Evolutionary conservation across 441 rosid species (phyloP).

Genomic region (Rhodomyrtus psidioides): DNA sequence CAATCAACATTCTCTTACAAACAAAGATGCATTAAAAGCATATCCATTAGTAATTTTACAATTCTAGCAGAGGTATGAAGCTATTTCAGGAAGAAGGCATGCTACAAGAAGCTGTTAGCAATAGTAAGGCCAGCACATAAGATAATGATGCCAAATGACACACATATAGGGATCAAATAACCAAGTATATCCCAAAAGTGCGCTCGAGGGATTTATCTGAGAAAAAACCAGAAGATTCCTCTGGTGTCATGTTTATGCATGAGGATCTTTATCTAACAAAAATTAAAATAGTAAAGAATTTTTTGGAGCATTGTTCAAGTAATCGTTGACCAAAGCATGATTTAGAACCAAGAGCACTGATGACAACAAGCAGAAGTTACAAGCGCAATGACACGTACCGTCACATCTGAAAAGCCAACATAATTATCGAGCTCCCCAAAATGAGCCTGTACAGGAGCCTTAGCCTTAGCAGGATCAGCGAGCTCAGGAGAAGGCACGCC

Average conservation of each 20-base stretch:
- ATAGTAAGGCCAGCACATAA: neutral
- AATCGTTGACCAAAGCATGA: neutral
- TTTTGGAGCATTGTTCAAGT: neutral
- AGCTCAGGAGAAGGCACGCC: constrained; percentile 80
- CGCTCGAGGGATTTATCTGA: neutral
- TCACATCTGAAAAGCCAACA: constrained; percentile 81
- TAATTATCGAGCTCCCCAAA: constrained; percentile 84
- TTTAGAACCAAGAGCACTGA: neutral
- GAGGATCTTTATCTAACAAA: neutral
- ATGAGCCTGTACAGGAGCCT: constrained; percentile 88
- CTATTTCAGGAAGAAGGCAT: neutral
- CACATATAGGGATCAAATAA: neutral
- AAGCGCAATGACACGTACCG: constrained; percentile 25
- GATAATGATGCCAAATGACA: neutral
- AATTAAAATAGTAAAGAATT: neutral
- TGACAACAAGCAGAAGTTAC: neutral
- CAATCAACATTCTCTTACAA: neutral
- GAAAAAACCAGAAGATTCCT: neutral
- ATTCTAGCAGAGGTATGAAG: no score
- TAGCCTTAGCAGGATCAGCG: constrained; percentile 77
- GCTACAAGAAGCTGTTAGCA: neutral
- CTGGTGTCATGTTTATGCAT: neutral
- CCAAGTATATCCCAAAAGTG: neutral
- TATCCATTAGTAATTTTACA: neutral
- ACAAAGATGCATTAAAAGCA: neutral